phyloP scores from a whole-genome alignment of 805 yeast species.

The Barnettozyma pratensis region DNA sequence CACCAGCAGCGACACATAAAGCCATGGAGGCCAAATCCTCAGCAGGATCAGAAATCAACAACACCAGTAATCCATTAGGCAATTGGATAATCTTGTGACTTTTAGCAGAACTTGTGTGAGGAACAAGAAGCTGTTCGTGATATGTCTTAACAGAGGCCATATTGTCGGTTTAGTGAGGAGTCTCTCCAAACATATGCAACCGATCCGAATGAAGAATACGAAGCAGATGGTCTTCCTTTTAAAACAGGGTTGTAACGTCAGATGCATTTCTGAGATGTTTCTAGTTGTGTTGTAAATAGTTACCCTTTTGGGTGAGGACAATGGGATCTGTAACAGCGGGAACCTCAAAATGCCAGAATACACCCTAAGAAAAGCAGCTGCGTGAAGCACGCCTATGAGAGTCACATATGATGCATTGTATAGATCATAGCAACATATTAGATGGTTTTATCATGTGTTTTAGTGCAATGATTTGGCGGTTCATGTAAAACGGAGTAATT shows the following conservation, averaged over 20 bases:
- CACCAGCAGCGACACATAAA: constrained; percentile 73
- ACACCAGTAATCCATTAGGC: constrained; percentile 61
- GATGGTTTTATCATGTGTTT: too few relatives aligned
- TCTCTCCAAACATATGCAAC: background rate
- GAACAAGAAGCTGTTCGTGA: constrained; percentile 23
- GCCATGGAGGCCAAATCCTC: constrained; percentile 64
- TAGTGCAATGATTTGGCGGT: too few relatives aligned
- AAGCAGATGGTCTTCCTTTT: background rate
- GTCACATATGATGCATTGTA: too few relatives aligned
- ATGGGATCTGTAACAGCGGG: background rate
- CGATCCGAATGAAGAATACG: background rate
- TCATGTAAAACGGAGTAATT: too few relatives aligned
- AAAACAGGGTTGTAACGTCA: background rate
- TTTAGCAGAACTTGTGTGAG: constrained; percentile 34
- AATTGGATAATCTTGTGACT: constrained; percentile 44
- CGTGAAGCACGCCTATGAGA: too few relatives aligned
- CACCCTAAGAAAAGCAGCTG: too few relatives aligned
- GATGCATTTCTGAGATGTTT: background rate
- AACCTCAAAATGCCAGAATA: too few relatives aligned
- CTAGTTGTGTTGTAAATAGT: background rate
- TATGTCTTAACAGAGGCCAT: constrained; percentile 14
- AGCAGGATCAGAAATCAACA: constrained; percentile 73
- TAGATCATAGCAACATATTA: too few relatives aligned
- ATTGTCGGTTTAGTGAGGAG: background rate
- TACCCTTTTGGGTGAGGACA: constrained; percentile 12